Evolutionary conservation across 2,329 filamentous ascomycete genomes (phyloP).

Genomic region (Xylariaceae sp.): DNA sequence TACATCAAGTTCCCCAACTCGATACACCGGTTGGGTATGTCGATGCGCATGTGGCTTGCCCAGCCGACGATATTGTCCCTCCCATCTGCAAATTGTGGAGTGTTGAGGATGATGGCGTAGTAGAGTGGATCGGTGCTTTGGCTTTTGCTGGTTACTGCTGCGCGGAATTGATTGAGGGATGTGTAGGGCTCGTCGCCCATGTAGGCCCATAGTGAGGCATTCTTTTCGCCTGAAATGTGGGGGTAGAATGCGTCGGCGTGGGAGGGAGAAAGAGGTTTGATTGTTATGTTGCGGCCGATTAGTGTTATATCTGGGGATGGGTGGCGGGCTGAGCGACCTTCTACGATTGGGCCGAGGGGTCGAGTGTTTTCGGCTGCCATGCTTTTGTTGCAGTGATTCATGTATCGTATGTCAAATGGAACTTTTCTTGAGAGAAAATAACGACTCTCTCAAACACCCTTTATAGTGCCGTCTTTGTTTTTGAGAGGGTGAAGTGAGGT

Average conservation of each 20-base stretch:
- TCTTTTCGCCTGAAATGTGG: constrained; percentile 22
- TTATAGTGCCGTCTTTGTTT: too few species aligned
- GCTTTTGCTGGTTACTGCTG: constrained; percentile 15
- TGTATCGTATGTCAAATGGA: too few species aligned
- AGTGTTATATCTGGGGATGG: constrained; percentile 21
- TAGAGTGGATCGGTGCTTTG: constrained; percentile 21
- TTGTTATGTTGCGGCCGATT: constrained; percentile 21
- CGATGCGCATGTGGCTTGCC: constrained; percentile 41
- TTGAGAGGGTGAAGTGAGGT: too few species aligned
- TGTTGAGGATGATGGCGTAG: constrained; percentile 26
- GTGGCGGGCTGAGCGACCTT: constrained; percentile 10
- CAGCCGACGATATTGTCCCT: constrained; percentile 23
- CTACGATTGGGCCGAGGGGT: constrained; percentile 18
- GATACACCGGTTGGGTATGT: constrained; percentile 45
- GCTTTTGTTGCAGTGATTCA: too few species aligned
- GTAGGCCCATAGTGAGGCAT: constrained; percentile 28
- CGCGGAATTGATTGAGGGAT: constrained; percentile 19
- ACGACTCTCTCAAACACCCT: too few species aligned
- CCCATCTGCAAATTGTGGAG: constrained; percentile 3
- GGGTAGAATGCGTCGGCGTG: constrained; percentile 24
- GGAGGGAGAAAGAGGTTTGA: constrained; percentile 17
- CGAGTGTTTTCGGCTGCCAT: too few species aligned
- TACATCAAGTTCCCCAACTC: constrained; percentile 60
- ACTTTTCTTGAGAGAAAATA: too few species aligned
- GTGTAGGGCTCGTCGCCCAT: constrained; percentile 25